Conservation (phyloP, 148 eudicot genomes). For the Pouteria glomerata region DNA sequence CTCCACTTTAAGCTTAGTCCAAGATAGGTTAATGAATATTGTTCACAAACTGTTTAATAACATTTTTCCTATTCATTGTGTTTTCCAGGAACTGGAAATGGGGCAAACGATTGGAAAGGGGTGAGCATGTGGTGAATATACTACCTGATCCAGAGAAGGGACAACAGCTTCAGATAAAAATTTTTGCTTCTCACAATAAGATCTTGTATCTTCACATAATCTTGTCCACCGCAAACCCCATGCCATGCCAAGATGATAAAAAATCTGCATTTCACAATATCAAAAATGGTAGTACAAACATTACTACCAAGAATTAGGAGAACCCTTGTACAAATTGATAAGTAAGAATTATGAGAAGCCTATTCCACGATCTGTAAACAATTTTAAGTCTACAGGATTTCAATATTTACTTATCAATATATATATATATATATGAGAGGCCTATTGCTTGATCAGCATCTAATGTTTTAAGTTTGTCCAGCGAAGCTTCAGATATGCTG, state of each 20-base stretch:
- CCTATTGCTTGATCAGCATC: too few relatives aligned
- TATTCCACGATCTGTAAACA: not conserved
- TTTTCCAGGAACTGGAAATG: too few relatives aligned
- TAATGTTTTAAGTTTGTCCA: not conserved
- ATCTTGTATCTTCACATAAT: conserved; percentile 22
- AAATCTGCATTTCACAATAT: conserved; percentile 41
- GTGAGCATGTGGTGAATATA: too few relatives aligned
- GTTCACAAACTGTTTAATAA: too few relatives aligned
- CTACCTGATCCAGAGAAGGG: conserved; percentile 72
- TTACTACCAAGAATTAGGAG: not conserved
- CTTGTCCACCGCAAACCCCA: conserved; percentile 83
- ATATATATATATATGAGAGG: too few relatives aligned
- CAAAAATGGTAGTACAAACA: not conserved
- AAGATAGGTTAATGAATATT: too few relatives aligned
- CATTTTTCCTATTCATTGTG: too few relatives aligned
- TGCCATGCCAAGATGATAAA: conserved; percentile 80
- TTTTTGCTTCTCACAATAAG: conserved; percentile 25
- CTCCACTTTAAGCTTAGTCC: too few relatives aligned
- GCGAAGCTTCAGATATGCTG: not conserved
- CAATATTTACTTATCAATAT: too few relatives aligned
- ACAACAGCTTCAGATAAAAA: conserved; percentile 51
- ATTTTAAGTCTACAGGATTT: too few relatives aligned
- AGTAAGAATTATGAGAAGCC: not conserved
- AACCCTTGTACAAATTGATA: not conserved
- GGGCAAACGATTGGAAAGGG: too few relatives aligned